phyloP scores from a whole-genome alignment of 345 rosid species.

The Brassica napus region DNA sequence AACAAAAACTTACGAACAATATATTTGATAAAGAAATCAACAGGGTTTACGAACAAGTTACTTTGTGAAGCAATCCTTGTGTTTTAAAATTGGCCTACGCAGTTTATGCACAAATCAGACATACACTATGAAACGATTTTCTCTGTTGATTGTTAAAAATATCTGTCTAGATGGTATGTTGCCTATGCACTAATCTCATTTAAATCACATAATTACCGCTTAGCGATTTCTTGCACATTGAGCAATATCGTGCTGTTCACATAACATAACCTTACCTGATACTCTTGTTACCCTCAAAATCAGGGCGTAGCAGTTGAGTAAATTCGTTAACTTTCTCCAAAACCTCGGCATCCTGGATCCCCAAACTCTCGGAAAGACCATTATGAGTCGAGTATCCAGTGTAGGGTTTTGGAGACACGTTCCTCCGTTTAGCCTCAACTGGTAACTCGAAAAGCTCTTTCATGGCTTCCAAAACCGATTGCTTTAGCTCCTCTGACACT shows the following conservation, averaged over 20 bases:
- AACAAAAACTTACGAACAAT: not conserved
- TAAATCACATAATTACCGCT: not conserved
- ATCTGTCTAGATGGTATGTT: too few relatives aligned
- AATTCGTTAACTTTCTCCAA: conserved; percentile 15
- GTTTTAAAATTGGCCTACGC: too few relatives aligned
- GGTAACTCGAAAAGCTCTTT: conserved; percentile 24
- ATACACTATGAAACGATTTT: too few relatives aligned
- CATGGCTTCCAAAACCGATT: conserved; percentile 9
- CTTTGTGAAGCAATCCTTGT: not conserved
- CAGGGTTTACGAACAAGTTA: not conserved
- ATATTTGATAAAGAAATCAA: not conserved
- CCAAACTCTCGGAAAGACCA: conserved; percentile 26
- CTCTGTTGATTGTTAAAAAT: too few relatives aligned
- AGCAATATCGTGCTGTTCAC: not conserved
- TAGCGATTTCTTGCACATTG: not conserved
- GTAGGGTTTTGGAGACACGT: conserved; percentile 4
- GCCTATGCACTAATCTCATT: not conserved
- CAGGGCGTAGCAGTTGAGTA: conserved; percentile 11
- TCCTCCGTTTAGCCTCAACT: conserved; percentile 23
- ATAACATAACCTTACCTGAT: conserved; percentile 15
- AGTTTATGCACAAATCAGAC: too few relatives aligned
- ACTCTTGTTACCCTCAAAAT: conserved; percentile 2
- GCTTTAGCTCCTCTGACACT: conserved; percentile 16
- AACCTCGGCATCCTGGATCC: conserved; percentile 3
- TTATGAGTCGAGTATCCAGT: conserved; percentile 17